Percentiles rank a stretch among this genome's conserved stretches.
These are phyloP conservation scores for Balakata baccata DNA, from an alignment of 345 rosid species.

Conservation along the genomic window DNA sequence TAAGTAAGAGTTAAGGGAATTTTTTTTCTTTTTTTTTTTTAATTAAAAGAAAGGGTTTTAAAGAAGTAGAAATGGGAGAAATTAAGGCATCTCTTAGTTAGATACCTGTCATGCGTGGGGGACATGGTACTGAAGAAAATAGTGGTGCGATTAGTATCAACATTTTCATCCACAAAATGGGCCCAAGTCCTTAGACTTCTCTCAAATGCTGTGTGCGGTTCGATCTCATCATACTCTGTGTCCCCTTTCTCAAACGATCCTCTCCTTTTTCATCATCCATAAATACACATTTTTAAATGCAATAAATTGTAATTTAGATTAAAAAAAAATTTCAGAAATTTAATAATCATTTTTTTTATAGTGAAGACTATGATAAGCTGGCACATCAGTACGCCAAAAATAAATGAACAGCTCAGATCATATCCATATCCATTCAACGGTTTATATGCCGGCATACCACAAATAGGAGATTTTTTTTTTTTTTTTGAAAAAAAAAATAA, in stretches of 20 bases:
- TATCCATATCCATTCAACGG: too few species aligned
- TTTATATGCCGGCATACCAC: too few species aligned
- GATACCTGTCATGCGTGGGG: conserved; percentile 19
- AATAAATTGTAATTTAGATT: too few species aligned
- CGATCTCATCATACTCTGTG: conserved; percentile 19
- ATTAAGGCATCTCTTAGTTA: not conserved
- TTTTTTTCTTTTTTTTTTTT: too few species aligned
- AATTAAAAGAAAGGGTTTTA: too few species aligned
- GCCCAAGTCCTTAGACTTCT: conserved; percentile 17
- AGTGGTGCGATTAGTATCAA: conserved; percentile 5
- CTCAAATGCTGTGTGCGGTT: conserved; percentile 1
- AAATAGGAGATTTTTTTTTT: not conserved
- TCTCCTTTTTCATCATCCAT: not conserved
- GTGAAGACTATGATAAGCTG: too few species aligned
- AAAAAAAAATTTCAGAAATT: too few species aligned
- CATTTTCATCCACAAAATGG: conserved; percentile 10
- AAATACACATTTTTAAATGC: not conserved
- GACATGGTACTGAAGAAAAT: conserved; percentile 17
- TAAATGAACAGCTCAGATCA: too few species aligned
- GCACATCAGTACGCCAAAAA: too few species aligned
- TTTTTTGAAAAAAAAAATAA: not conserved
- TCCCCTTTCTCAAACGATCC: conserved; percentile 17
- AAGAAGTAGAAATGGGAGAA: too few species aligned
- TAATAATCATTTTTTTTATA: too few species aligned
- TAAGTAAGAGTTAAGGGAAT: too few species aligned